Conservation (phyloP, 176 grass and related monocot genomes). For the Juncus effusus region DNA sequence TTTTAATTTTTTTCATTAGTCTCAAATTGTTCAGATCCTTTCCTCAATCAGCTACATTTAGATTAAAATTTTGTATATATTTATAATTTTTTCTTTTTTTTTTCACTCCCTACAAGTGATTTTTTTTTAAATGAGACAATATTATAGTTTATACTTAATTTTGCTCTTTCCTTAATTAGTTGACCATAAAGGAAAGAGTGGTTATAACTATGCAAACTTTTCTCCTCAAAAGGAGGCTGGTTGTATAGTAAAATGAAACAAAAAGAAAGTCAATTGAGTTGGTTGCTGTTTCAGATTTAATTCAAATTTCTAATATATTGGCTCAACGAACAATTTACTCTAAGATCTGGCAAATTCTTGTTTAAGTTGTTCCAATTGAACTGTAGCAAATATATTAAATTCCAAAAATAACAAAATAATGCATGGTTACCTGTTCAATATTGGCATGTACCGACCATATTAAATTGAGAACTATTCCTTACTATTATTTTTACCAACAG, state of each 20-base stretch:
- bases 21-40: slow-evolving; percentile 8
- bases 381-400: neutral
- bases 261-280: slow-evolving; percentile 8
- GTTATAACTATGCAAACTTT: neutral
- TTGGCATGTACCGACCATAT: too few species aligned
- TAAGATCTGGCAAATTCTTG: neutral
- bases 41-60: slow-evolving; percentile 5
- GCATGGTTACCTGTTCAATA: too few species aligned
- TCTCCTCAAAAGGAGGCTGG: slow-evolving; percentile 11
- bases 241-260: slow-evolving; percentile 4
- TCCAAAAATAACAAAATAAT: neutral
- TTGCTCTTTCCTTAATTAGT: slow-evolving; percentile 18
- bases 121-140: neutral
- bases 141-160: slow-evolving; percentile 1
- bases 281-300: slow-evolving; percentile 11
- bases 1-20: slow-evolving; percentile 8
- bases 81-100: slow-evolving; percentile 10
- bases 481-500: slow-evolving; percentile 5
- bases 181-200: slow-evolving; percentile 18
- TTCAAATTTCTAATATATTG: neutral
- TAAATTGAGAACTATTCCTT: neutral
- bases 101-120: neutral
- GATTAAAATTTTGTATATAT: neutral
- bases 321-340: neutral
- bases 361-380: neutral